phyloP scores from a whole-genome alignment of 768 basidiomycete species.

The Russula emetica region DNA sequence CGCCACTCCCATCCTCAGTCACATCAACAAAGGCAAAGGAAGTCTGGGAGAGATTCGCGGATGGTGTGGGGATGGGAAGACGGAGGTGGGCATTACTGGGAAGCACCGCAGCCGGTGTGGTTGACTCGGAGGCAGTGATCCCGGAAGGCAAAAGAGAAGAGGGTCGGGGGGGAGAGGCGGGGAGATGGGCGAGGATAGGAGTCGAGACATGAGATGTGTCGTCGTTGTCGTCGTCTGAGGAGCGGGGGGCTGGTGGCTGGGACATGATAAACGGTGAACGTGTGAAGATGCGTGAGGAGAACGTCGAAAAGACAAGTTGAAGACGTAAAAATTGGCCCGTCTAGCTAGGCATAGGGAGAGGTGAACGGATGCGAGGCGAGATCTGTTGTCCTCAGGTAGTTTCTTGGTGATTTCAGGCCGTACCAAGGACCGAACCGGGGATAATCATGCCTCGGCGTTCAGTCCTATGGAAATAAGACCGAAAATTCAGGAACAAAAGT shows the following conservation, averaged over 20 bases:
- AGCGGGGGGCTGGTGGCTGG: slow-evolving; percentile 13
- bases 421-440: slow-evolving; percentile 3
- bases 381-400: slow-evolving; percentile 16
- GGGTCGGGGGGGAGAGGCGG: slow-evolving; percentile 1
- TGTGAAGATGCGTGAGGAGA: slow-evolving; percentile 7
- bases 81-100: slow-evolving; percentile 23
- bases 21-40: slow-evolving; percentile 28
- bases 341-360: slow-evolving; percentile 20
- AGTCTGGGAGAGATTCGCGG: slow-evolving; percentile 28
- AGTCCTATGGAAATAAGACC: not conserved
- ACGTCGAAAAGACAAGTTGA: slow-evolving; percentile 7
- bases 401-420: slow-evolving; percentile 7
- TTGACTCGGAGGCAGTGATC: not conserved
- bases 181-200: slow-evolving; percentile 19
- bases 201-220: slow-evolving; percentile 27
- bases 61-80: slow-evolving; percentile 28
- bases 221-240: slow-evolving; percentile 24
- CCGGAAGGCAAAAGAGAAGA: slow-evolving; percentile 6
- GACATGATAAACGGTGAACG: slow-evolving; percentile 15
- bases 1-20: slow-evolving; percentile 13
- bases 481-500: not conserved
- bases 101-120: not conserved
- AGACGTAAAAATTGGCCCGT: not conserved
- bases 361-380: not conserved
- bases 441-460: slow-evolving; percentile 6